phyloP scores from a whole-genome alignment of 768 basidiomycete genomes.

The Hygrocybe coccinea region DNA sequence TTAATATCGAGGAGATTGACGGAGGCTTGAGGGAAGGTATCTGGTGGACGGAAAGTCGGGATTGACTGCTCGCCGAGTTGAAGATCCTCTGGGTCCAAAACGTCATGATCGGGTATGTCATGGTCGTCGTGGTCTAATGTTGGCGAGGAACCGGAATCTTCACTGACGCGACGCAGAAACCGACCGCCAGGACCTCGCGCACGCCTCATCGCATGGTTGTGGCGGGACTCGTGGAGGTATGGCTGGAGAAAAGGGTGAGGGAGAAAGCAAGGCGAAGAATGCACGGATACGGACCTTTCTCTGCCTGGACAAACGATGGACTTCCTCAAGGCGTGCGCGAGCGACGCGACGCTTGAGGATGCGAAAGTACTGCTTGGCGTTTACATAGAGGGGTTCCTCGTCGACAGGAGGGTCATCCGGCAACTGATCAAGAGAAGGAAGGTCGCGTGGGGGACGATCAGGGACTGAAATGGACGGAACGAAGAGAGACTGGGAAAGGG shows the following conservation, averaged over 20 bases:
- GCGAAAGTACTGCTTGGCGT: conserved; percentile 98
- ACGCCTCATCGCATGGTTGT: conserved; percentile 96
- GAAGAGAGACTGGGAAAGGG: conserved; percentile 19
- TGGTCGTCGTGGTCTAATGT: not conserved
- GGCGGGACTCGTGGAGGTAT: conserved; percentile 95
- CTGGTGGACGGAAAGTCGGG: conserved; percentile 14
- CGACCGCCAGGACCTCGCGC: conserved; percentile 96
- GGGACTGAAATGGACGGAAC: not conserved
- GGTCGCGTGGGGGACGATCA: conserved; percentile 4
- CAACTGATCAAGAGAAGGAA: not conserved
- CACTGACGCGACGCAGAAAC: conserved; percentile 57
- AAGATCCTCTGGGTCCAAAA: conserved; percentile 39
- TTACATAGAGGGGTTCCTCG: conserved; percentile 98
- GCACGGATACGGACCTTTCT: conserved; percentile 62
- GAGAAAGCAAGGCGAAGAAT: conserved; percentile 1
- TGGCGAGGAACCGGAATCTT: conserved; percentile 23
- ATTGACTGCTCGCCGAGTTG: conserved; percentile 19
- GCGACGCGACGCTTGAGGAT: conserved; percentile 94
- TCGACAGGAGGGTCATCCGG: conserved; percentile 49
- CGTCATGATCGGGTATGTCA: conserved; percentile 22
- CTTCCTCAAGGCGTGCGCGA: conserved; percentile 85
- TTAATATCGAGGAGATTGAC: conserved; percentile 8
- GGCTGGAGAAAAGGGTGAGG: conserved; percentile 49
- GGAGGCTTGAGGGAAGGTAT: conserved; percentile 15
- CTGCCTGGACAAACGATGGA: conserved; percentile 87